phyloP scores from a whole-genome alignment of 352 stramenopile species.

The Globisporangium iwayamae region DNA sequence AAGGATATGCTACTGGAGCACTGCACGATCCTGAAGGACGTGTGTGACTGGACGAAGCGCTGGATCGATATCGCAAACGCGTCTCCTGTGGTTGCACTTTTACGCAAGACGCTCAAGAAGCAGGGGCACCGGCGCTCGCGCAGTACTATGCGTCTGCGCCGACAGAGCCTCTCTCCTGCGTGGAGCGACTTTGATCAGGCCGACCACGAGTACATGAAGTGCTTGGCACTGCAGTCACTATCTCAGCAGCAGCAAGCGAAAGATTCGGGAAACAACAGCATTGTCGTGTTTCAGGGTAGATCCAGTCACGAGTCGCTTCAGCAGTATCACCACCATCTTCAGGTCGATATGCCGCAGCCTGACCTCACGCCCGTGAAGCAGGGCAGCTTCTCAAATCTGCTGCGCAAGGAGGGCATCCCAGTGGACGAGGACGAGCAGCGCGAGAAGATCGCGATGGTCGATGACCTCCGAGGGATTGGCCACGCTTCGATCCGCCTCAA shows the following conservation, averaged over 20 bases:
- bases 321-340: neutral
- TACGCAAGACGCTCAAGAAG: conserved; percentile 14
- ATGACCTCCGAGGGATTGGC: conserved; percentile 38
- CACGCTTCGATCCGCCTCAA: conserved; percentile 17
- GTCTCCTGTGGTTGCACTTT: conserved; percentile 9
- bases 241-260: neutral
- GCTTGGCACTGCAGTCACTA: conserved; percentile 18
- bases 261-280: neutral
- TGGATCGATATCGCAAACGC: conserved; percentile 29
- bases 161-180: neutral
- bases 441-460: conserved; percentile 25
- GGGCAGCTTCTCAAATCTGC: conserved; percentile 42
- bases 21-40: conserved; percentile 34
- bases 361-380: conserved; percentile 35
- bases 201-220: conserved; percentile 43
- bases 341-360: conserved; percentile 11
- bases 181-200: conserved; percentile 47
- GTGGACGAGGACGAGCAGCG: conserved; percentile 44
- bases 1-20: conserved; percentile 34
- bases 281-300: neutral
- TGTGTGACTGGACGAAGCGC: conserved; percentile 24
- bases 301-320: neutral
- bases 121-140: conserved; percentile 15
- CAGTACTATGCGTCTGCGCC: conserved; percentile 5
- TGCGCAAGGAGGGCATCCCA: conserved; percentile 41